Percentiles rank a stretch among this genome's conserved stretches.
Conservation (phyloP, 179 eudicot species). For the Carnegiea gigantea region DNA sequence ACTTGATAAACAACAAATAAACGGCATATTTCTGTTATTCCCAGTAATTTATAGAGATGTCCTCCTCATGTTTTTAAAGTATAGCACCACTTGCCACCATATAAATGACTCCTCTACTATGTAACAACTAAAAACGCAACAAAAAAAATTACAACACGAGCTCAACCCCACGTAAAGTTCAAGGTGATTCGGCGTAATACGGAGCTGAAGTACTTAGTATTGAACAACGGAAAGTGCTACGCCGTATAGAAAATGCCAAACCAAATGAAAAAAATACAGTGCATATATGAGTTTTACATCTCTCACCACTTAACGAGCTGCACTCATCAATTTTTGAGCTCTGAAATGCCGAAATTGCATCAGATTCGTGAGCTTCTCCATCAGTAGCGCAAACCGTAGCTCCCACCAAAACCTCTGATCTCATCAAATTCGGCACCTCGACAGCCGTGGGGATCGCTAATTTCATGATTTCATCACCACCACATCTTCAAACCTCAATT, state of each 20-base stretch:
- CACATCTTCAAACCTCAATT: not conserved
- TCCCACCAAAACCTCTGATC: conserved; percentile 53
- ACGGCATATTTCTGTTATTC: too few species aligned
- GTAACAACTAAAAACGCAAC: not conserved
- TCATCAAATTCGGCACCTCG: conserved; percentile 49
- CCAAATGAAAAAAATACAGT: not conserved
- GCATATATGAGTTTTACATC: conserved; percentile 32
- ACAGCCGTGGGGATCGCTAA: conserved; percentile 37
- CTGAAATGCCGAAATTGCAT: conserved; percentile 25
- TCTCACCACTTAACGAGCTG: conserved; percentile 26
- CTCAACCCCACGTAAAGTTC: not conserved
- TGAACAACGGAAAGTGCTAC: not conserved
- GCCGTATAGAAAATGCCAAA: not conserved
- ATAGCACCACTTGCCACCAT: not conserved
- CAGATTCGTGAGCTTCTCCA: conserved; percentile 33
- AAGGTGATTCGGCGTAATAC: not conserved
- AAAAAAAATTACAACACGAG: not conserved
- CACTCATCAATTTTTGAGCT: conserved; percentile 33
- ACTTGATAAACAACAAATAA: not conserved
- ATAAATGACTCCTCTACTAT: too few species aligned
- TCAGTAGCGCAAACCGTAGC: conserved; percentile 35
- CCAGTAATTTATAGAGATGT: too few species aligned
- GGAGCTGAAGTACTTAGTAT: not conserved
- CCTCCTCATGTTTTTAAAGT: not conserved
- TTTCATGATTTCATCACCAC: conserved; percentile 46